A percentile compares a stretch with the other conserved stretches of the same genome.
Evolutionary conservation across 2,329 filamentous ascomycete genomes (phyloP).

Genomic region (Colletotrichum simmondsii): DNA sequence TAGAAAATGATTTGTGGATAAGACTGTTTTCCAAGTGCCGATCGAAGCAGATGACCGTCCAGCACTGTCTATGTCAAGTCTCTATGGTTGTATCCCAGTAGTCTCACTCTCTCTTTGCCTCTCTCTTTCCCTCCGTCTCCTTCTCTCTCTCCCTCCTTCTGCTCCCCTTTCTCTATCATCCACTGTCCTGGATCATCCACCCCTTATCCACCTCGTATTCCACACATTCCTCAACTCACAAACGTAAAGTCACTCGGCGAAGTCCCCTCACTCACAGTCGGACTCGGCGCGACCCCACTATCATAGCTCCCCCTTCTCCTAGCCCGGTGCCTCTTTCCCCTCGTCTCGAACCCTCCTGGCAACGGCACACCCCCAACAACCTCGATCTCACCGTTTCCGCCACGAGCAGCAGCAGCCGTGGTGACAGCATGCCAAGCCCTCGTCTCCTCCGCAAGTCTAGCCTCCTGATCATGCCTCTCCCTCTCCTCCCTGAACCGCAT

Average conservation of each 20-base stretch:
- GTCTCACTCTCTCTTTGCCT: background rate
- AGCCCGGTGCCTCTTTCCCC: background rate
- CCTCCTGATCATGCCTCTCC: slow-evolving; percentile 16
- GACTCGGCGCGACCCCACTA: slow-evolving; percentile 32
- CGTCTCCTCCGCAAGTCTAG: slow-evolving; percentile 11
- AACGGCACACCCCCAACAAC: background rate
- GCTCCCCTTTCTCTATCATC: too few species aligned
- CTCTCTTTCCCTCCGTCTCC: too few species aligned
- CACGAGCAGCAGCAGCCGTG: background rate
- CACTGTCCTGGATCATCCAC: too few species aligned
- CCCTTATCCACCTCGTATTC: too few species aligned
- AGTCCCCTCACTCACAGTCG: slow-evolving; percentile 3
- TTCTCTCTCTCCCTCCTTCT: too few species aligned
- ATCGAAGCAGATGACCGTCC: background rate
- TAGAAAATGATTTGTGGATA: background rate
- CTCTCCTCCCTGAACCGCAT: slow-evolving; percentile 30
- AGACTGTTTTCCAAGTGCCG: background rate
- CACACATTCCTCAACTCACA: background rate
- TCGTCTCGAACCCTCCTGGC: background rate
- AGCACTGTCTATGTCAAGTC: background rate
- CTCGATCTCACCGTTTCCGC: background rate
- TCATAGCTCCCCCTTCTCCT: slow-evolving; percentile 19
- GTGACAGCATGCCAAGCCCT: slow-evolving; percentile 5
- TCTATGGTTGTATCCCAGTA: background rate
- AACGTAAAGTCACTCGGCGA: slow-evolving; percentile 15